Conservation (phyloP, 768 basidiomycete genomes). For the Termitomyces sp. region DNA sequence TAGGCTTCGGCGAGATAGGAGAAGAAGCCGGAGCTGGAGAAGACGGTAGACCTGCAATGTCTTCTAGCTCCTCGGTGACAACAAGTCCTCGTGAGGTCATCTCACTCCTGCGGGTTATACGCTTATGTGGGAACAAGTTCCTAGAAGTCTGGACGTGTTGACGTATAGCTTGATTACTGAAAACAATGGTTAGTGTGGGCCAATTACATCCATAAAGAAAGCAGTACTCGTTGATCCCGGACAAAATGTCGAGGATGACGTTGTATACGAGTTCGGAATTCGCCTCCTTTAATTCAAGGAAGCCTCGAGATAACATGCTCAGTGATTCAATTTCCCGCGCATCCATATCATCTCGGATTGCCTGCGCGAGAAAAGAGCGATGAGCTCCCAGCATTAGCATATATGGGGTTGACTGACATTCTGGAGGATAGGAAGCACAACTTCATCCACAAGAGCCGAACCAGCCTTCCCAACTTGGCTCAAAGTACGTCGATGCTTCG, state of each 20-base stretch:
- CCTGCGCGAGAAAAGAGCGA: slow-evolving; percentile 31
- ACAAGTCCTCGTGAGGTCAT: slow-evolving; percentile 83
- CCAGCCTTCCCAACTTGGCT: slow-evolving; percentile 69
- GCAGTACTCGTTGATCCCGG: slow-evolving; percentile 88
- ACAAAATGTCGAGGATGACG: slow-evolving; percentile 83
- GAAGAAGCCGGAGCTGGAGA: slow-evolving; percentile 28
- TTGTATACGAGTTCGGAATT: slow-evolving; percentile 87
- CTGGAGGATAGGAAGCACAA: slow-evolving; percentile 76
- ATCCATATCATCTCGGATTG: slow-evolving; percentile 80
- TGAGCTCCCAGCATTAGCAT: neutral
- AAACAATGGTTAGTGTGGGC: slow-evolving; percentile 6
- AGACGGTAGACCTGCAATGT: slow-evolving; percentile 48
- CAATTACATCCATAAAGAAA: neutral
- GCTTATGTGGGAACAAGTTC: slow-evolving; percentile 76
- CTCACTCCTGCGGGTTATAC: slow-evolving; percentile 74
- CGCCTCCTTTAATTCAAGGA: slow-evolving; percentile 76
- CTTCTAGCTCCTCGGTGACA: slow-evolving; percentile 80
- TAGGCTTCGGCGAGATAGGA: slow-evolving; percentile 23
- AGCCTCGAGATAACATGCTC: slow-evolving; percentile 87
- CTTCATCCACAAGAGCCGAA: slow-evolving; percentile 69
- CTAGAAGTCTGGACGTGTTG: slow-evolving; percentile 82
- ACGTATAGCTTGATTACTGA: slow-evolving; percentile 72
- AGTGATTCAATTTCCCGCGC: slow-evolving; percentile 86
- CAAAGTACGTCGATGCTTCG: slow-evolving; percentile 42
- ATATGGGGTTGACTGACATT: slow-evolving; percentile 40